A percentile compares a stretch with the other conserved stretches of the same genome.
phyloP scores from a whole-genome alignment of 2,329 filamentous ascomycete genomes.

The Colletotrichum truncatum region DNA sequence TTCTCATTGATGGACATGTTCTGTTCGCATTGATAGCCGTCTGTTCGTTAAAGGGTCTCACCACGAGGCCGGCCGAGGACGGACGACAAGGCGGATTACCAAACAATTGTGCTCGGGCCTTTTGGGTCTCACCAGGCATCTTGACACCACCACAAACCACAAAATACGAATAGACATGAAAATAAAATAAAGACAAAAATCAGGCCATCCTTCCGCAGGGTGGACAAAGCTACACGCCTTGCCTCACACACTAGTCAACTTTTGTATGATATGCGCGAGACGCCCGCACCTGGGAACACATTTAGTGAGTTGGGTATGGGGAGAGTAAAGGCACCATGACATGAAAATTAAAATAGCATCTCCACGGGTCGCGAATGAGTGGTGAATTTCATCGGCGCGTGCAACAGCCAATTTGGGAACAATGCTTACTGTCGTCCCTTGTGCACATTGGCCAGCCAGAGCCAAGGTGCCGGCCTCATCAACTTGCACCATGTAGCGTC shows the following conservation, averaged over 20 bases:
- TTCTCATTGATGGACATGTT: not conserved
- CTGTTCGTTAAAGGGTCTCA: slow-evolving; percentile 7
- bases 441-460: not conserved
- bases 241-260: slow-evolving; percentile 1
- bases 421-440: not conserved
- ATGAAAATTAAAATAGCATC: not conserved
- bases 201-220: slow-evolving; percentile 10
- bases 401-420: not conserved
- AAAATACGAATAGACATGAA: not conserved
- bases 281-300: not conserved
- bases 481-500: not conserved
- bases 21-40: not conserved
- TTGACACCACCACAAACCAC: not conserved
- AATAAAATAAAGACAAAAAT: not conserved
- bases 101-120: not conserved
- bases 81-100: slow-evolving; percentile 10
- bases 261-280: not conserved
- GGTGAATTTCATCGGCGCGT: not conserved
- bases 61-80: slow-evolving; percentile 17
- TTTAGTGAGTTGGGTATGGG: not conserved
- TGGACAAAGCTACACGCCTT: not conserved
- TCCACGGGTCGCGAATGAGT: not conserved
- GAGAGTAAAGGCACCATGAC: not conserved
- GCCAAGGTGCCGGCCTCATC: too few species aligned
- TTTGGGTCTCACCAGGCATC: not conserved